Conservation (phyloP, 106 monocot species). For the Amphibolis antarctica region DNA sequence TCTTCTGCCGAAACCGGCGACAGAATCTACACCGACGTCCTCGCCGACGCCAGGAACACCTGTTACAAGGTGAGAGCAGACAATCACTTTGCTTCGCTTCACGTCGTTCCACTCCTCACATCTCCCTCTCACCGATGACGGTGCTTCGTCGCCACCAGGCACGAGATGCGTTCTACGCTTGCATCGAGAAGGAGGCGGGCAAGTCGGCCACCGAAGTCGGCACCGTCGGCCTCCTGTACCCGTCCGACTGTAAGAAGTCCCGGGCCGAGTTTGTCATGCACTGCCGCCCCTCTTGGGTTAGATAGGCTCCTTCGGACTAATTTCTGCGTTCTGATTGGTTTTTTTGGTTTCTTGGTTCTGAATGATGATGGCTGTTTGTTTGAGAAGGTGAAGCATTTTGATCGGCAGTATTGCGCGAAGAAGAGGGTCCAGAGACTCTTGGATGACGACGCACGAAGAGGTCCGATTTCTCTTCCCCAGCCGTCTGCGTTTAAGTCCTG, state of each 20-base stretch:
- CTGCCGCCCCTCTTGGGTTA: slow-evolving; percentile 91
- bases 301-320: background rate
- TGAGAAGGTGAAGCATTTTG: slow-evolving; percentile 87
- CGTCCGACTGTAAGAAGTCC: slow-evolving; percentile 52
- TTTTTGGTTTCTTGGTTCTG: background rate
- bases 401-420: slow-evolving; percentile 75
- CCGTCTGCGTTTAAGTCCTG: slow-evolving; percentile 63
- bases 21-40: slow-evolving; percentile 36
- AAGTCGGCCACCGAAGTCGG: slow-evolving; percentile 78
- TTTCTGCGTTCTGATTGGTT: background rate
- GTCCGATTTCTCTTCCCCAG: slow-evolving; percentile 81
- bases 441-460: slow-evolving; percentile 52
- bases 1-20: background rate
- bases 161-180: slow-evolving; percentile 78
- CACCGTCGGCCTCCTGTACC: slow-evolving; percentile 78
- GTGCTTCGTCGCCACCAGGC: slow-evolving; percentile 62
- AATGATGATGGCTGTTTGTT: background rate
- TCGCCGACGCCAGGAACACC: slow-evolving; percentile 37
- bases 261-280: slow-evolving; percentile 43
- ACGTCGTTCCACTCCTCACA: background rate
- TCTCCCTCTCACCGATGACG: background rate
- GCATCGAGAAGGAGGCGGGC: slow-evolving; percentile 59
- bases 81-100: too few relatives aligned
- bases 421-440: slow-evolving; percentile 70
- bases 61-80: slow-evolving; percentile 61